Base-by-base conservation (phyloP, 2,329 filamentous ascomycete species). In the Neofusicoccum umdonicola region DNA sequence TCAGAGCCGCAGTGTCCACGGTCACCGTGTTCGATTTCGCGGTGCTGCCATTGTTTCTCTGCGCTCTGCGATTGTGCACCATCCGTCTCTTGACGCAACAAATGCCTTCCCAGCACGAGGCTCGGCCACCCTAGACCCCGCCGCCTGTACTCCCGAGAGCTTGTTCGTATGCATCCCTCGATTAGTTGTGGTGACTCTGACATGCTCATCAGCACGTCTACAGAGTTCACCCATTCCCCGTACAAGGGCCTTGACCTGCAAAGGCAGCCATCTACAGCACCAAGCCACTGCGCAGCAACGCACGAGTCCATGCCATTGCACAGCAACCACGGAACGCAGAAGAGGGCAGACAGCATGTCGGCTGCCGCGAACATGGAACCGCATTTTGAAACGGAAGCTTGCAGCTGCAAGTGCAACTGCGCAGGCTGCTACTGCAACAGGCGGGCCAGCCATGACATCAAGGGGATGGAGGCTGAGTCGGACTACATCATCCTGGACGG, bases 161-260 rank as follows among this genome's bases (percentile, higher is more conserved):
- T 22, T 9, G 11, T 47, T n/a, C 56, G 56, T 60, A 60, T 19
- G 56, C 27, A 34, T 47, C 15, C 47, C 56, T 47, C 37, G 41
- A 47, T n/a, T 5, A 37, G 12, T n/a, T 47, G 5, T 60, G 42
- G 12, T 47, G 56, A 47, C 56, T 19, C n/a, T 22, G 42, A 47
- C 31, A 45, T 47, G 56, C 56, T 60, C 42, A 60, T 47, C n/a
- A 37, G 56, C 56, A 60, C 31, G 56, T 60, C 56, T 31, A 47
- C 42, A 60, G 56, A 60, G 42, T 47, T 37, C 56, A 37, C 22
- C 56, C 42, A 22, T 31, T 19, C 7, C 22, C 22, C 19, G 22
- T 31, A 58, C 19, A 27, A 19, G 27, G 4, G 34, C 9, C 22
- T 15, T 17, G 19, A 13, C n/a, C 34, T 13, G 19, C 34, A 22